These are phyloP conservation scores for Nematodospora anomalae DNA, from an alignment of 1,139 yeast genomes.

Conservation along the genomic window DNA sequence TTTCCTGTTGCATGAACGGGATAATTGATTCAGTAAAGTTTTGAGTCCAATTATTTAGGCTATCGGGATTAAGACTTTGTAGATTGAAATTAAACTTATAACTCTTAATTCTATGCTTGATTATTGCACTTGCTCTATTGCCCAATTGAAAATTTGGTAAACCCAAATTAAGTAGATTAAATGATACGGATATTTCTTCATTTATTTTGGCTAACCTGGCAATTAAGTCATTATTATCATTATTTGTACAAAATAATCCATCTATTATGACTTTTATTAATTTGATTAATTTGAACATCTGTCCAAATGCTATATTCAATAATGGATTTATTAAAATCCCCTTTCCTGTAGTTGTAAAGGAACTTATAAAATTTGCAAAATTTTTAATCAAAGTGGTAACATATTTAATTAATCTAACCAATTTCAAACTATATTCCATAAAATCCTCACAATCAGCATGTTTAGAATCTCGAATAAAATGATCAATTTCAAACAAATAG, in stretches of 20 bases:
- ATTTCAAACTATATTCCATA: constrained; percentile 48
- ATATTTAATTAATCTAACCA: constrained; percentile 44
- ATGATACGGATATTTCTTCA: constrained; percentile 39
- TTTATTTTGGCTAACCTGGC: constrained; percentile 36
- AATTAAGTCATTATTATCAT: constrained; percentile 22
- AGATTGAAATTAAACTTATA: constrained; percentile 31
- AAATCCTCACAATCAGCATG: constrained; percentile 31
- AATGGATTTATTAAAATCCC: constrained; percentile 29
- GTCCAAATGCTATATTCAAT: constrained; percentile 35
- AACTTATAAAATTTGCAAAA: constrained; percentile 27
- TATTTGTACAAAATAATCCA: constrained; percentile 19
- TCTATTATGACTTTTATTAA: constrained; percentile 38
- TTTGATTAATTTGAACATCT: constrained; percentile 37
- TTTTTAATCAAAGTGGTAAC: constrained; percentile 39
- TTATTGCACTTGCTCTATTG: constrained; percentile 20
- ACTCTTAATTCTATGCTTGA: constrained; percentile 27
- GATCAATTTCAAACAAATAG: constrained; percentile 30
- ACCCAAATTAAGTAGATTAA: constrained; percentile 33
- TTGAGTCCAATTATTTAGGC: constrained; percentile 27
- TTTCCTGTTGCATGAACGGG: constrained; percentile 36
- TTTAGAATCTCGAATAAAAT: constrained; percentile 15
- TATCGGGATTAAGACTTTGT: constrained; percentile 4
- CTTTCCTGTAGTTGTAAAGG: constrained; percentile 3
- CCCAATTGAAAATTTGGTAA: constrained; percentile 24
- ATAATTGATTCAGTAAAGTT: constrained; percentile 26